Percentiles rank a stretch among this genome's conserved stretches.
These are phyloP conservation scores for Candida silvicultrix DNA, from an alignment of 805 yeast genomes.

Conservation along the genomic window DNA sequence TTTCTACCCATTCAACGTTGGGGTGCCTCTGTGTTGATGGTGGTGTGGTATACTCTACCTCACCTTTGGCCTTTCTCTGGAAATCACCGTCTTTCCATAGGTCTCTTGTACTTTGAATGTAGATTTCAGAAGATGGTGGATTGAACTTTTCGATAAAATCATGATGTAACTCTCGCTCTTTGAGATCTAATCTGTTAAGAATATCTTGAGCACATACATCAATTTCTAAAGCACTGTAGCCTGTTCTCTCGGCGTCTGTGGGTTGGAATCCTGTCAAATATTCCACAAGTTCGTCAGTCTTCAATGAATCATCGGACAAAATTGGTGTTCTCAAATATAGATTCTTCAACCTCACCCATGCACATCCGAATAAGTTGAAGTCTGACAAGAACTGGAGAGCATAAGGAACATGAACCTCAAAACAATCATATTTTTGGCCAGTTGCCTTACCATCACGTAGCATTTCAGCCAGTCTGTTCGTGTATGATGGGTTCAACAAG, in stretches of 20 bases:
- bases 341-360: conserved; percentile 51
- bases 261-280: conserved; percentile 25
- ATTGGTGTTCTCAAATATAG: conserved; percentile 56
- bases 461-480: conserved; percentile 46
- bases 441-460: conserved; percentile 35
- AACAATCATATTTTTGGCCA: conserved; percentile 40
- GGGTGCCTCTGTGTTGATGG: conserved; percentile 21
- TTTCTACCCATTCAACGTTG: conserved; percentile 34
- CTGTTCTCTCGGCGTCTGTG: conserved; percentile 39
- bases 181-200: conserved; percentile 41
- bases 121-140: conserved; percentile 14
- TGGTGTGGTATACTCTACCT: conserved; percentile 24
- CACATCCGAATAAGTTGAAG: conserved; percentile 78
- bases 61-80: conserved; percentile 39
- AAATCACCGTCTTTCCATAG: conserved; percentile 52
- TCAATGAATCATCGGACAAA: conserved; percentile 25
- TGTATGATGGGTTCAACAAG: conserved; percentile 55
- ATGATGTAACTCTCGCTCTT: conserved; percentile 43
- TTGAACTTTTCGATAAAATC: conserved; percentile 35
- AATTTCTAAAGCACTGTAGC: conserved; percentile 61
- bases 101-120: conserved; percentile 42
- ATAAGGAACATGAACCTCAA: conserved; percentile 78
- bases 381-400: conserved; percentile 75
- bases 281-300: conserved; percentile 26
- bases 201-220: conserved; percentile 63